phyloP scores from a whole-genome alignment of 768 basidiomycete genomes.

The Butyriboletus loyo region DNA sequence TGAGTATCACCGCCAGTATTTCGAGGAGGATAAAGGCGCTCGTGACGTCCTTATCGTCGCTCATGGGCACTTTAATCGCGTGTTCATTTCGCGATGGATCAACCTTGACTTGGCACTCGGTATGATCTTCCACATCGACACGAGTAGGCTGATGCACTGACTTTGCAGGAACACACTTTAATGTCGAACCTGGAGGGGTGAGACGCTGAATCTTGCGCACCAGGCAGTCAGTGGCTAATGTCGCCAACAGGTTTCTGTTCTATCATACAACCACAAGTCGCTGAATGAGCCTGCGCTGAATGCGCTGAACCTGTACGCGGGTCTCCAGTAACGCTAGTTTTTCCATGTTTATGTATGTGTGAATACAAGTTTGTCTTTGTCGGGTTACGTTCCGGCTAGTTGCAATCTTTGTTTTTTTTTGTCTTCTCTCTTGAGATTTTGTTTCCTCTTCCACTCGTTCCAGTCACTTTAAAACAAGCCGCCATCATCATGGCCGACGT shows the following conservation, averaged over 20 bases:
- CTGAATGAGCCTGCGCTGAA: slow-evolving; percentile 76
- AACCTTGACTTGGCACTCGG: slow-evolving; percentile 59
- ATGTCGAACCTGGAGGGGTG: slow-evolving; percentile 83
- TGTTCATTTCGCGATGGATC: slow-evolving; percentile 82
- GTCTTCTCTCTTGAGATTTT: slow-evolving; percentile 5
- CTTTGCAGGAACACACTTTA: slow-evolving; percentile 65
- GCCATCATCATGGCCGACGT: slow-evolving; percentile 37
- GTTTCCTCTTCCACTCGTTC: slow-evolving; percentile 10
- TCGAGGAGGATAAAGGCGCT: slow-evolving; percentile 60
- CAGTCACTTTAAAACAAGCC: not conserved
- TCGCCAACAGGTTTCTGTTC: slow-evolving; percentile 58
- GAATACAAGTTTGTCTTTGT: slow-evolving; percentile 4
- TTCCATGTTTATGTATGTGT: slow-evolving; percentile 24
- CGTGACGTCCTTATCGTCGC: slow-evolving; percentile 88
- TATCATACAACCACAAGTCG: slow-evolving; percentile 81
- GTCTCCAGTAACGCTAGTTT: slow-evolving; percentile 27
- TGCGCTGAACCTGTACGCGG: slow-evolving; percentile 66
- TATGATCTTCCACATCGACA: slow-evolving; percentile 24
- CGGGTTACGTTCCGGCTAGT: slow-evolving; percentile 12
- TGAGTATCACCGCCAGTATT: slow-evolving; percentile 67
- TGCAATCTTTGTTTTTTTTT: slow-evolving; percentile 9
- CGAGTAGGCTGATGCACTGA: slow-evolving; percentile 7
- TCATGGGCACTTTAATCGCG: slow-evolving; percentile 80
- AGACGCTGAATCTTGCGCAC: slow-evolving; percentile 18
- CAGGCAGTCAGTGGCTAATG: slow-evolving; percentile 3